phyloP scores from a whole-genome alignment of 2,329 filamentous ascomycete species.

The Microsporum ferrugineum region DNA sequence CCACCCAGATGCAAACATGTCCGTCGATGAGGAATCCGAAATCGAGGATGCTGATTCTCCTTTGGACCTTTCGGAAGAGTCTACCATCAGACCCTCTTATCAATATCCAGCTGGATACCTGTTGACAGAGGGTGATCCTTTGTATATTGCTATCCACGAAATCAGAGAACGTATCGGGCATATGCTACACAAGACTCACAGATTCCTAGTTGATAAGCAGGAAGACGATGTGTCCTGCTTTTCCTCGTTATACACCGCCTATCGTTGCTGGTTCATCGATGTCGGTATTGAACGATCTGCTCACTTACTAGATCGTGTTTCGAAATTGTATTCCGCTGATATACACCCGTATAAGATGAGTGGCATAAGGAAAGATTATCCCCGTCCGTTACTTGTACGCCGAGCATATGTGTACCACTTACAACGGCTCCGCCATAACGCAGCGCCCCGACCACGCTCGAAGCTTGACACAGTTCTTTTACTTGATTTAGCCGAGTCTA shows the following conservation, averaged over 20 bases:
- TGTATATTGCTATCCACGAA: conserved; percentile 67
- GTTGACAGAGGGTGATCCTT: conserved; percentile 49
- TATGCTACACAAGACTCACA: conserved; percentile 71
- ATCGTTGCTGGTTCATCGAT: conserved; percentile 93
- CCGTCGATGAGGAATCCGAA: conserved; percentile 16
- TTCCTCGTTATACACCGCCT: conserved; percentile 81
- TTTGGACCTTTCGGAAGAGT: conserved; percentile 48
- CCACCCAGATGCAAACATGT: conserved; percentile 35
- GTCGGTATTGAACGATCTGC: conserved; percentile 93
- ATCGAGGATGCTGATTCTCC: conserved; percentile 38
- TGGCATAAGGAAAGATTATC: conserved; percentile 83
- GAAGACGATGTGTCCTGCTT: conserved; percentile 96
- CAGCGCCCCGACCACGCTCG: conserved; percentile 74
- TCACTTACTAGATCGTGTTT: conserved; percentile 79
- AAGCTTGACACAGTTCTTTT: conserved; percentile 79
- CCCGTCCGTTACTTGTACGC: conserved; percentile 79
- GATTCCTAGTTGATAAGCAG: conserved; percentile 69
- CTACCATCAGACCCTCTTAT: conserved; percentile 66
- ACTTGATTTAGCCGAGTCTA: conserved; percentile 78
- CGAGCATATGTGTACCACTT: conserved; percentile 91
- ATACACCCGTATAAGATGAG: conserved; percentile 89
- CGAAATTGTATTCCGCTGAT: conserved; percentile 73
- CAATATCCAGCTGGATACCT: conserved; percentile 81
- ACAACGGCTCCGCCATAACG: conserved; percentile 87
- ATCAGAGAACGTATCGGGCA: conserved; percentile 70